Conservation (phyloP, 495 filamentous ascomycete species). For the Parmelia sp. region DNA sequence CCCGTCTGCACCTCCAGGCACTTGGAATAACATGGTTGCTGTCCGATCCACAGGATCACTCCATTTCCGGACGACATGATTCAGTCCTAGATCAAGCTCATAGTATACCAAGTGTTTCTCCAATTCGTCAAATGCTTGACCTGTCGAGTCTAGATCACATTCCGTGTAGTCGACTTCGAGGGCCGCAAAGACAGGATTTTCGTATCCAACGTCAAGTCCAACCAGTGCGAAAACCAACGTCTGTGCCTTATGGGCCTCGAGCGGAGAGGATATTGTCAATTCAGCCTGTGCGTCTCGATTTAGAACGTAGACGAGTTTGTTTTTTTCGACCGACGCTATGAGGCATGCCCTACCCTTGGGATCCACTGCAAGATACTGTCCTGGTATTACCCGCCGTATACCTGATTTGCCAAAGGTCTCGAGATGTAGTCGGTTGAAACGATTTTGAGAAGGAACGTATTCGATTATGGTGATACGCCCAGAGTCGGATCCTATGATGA, state of each 20-base stretch:
- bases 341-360: slow-evolving; percentile 93
- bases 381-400: slow-evolving; percentile 87
- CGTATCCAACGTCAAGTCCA: slow-evolving; percentile 88
- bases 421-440: slow-evolving; percentile 81
- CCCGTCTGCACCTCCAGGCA: slow-evolving; percentile 87
- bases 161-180: slow-evolving; percentile 91
- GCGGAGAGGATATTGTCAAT: slow-evolving; percentile 89
- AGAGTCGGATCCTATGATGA: slow-evolving; percentile 91
- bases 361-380: slow-evolving; percentile 89
- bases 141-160: slow-evolving; percentile 83
- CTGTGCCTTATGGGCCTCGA: slow-evolving; percentile 97
- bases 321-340: slow-evolving; percentile 93
- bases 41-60: slow-evolving; percentile 86
- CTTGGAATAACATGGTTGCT: slow-evolving; percentile 85
- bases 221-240: slow-evolving; percentile 82
- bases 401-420: slow-evolving; percentile 98
- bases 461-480: slow-evolving; percentile 92
- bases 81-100: slow-evolving; percentile 90
- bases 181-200: slow-evolving; percentile 92
- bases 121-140: slow-evolving; percentile 68
- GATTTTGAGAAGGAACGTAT: slow-evolving; percentile 79
- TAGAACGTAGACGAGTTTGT: slow-evolving; percentile 97
- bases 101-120: slow-evolving; percentile 95
- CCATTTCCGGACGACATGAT: slow-evolving; percentile 96
- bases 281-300: slow-evolving; percentile 93